Conservation (phyloP, 1,284 basidiomycete species). For the Neolentinus lepideus region DNA sequence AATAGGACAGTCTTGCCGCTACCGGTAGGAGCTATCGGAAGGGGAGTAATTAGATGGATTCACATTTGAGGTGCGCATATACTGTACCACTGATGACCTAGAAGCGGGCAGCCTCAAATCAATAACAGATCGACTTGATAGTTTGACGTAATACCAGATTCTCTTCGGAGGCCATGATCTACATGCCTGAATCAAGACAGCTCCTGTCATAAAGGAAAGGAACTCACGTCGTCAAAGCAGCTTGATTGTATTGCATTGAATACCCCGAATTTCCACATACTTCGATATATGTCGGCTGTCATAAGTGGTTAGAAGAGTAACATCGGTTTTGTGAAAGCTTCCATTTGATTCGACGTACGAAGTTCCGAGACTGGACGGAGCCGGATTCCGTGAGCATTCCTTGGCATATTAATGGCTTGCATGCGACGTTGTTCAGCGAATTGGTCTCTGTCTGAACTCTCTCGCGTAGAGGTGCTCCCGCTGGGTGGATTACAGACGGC, state of each 20-base stretch:
- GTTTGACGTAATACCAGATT: slow-evolving; percentile 56
- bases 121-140: slow-evolving; percentile 7
- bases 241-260: slow-evolving; percentile 89
- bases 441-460: background rate
- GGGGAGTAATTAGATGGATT: background rate
- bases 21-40: slow-evolving; percentile 77
- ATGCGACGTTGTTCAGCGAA: slow-evolving; percentile 1
- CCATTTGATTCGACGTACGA: slow-evolving; percentile 35
- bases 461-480: background rate
- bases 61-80: slow-evolving; percentile 7
- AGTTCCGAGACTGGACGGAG: slow-evolving; percentile 66
- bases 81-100: slow-evolving; percentile 70
- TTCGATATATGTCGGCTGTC: slow-evolving; percentile 74
- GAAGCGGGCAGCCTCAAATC: background rate
- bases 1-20: slow-evolving; percentile 94
- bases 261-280: slow-evolving; percentile 78
- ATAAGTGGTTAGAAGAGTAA: background rate
- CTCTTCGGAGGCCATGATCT: slow-evolving; percentile 65
- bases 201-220: background rate
- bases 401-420: slow-evolving; percentile 20
- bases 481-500: background rate
- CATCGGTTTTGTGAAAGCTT: background rate
- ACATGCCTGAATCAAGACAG: background rate
- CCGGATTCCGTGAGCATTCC: slow-evolving; percentile 37
- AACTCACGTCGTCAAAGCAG: slow-evolving; percentile 67